Conservation (phyloP, 495 filamentous ascomycete species). For the Aspergillus affinis region DNA sequence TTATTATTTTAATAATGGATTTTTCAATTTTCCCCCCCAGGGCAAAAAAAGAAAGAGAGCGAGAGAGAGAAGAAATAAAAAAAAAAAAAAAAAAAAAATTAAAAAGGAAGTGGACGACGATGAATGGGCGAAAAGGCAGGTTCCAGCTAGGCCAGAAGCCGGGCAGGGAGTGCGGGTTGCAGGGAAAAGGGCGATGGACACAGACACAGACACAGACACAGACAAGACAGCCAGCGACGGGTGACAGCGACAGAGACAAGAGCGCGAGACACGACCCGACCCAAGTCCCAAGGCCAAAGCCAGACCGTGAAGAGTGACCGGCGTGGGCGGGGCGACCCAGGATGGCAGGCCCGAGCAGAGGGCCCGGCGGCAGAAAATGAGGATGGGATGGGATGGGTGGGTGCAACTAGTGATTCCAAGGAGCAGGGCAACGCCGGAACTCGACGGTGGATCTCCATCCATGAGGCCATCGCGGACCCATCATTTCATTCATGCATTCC, state of each 20-base stretch:
- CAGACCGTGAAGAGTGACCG: conserved; percentile 20
- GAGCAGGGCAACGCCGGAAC: conserved; percentile 22
- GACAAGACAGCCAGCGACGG: too few species aligned
- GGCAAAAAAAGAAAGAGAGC: conserved; percentile 5
- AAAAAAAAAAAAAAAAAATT: conserved; percentile 14
- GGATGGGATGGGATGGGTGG: conserved; percentile 13
- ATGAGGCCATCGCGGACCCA: conserved; percentile 23
- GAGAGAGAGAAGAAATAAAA: conserved; percentile 8
- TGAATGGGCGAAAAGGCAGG: conserved; percentile 13
- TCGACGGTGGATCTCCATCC: conserved; percentile 22
- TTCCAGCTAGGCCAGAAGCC: conserved; percentile 16
- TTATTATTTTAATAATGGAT: too few species aligned
- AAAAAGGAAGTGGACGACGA: too few species aligned
- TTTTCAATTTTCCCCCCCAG: not conserved
- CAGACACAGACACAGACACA: conserved; percentile 7
- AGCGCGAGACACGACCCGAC: not conserved
- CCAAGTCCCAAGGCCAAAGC: conserved; percentile 1
- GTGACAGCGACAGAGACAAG: too few species aligned
- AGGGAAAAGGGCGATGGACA: conserved; percentile 11
- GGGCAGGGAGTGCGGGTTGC: conserved; percentile 15
- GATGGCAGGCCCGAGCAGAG: conserved; percentile 24
- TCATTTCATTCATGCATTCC: not conserved
- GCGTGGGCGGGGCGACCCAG: conserved; percentile 24
- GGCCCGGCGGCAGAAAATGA: conserved; percentile 12
- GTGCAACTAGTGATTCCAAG: conserved; percentile 30